Conservation (phyloP, 441 rosid species). For the Jatropha multifida region DNA sequence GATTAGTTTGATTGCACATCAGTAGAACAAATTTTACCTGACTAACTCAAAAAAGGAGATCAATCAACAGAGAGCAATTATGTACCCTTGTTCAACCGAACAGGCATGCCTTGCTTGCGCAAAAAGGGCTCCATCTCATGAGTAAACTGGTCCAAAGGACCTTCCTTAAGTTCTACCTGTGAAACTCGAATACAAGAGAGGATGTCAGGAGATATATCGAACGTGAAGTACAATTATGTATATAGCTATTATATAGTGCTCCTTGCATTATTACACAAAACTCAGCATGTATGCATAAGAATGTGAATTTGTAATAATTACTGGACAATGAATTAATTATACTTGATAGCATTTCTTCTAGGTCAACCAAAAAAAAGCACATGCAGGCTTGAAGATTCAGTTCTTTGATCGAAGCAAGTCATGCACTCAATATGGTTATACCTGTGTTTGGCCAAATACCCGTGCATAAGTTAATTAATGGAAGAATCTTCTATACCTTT, state of each 20-base stretch:
- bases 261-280: constrained; percentile 2
- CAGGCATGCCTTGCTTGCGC: constrained; percentile 97
- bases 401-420: constrained; percentile 1
- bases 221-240: neutral
- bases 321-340: constrained; percentile 3
- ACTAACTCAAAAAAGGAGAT: neutral
- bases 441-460: neutral
- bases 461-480: neutral
- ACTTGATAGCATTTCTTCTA: neutral
- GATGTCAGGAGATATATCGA: neutral
- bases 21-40: neutral
- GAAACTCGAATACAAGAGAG: constrained; percentile 7
- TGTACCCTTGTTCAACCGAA: constrained; percentile 86
- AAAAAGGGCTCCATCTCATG: constrained; percentile 99
- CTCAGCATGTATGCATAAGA: neutral
- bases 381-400: neutral
- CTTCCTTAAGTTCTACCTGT: constrained; percentile 85
- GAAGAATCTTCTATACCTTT: constrained; percentile 46
- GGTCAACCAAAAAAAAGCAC: neutral
- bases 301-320: neutral
- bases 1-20: constrained; percentile 1
- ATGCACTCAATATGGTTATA: neutral
- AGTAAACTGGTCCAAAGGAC: constrained; percentile 87
- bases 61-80: constrained; percentile 9
- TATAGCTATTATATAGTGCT: neutral